A percentile compares a stretch with the other conserved stretches of the same genome.
These are phyloP conservation scores for Aphanoascus verrucosus DNA, from an alignment of 2,329 filamentous ascomycete genomes.

Conservation along the genomic window DNA sequence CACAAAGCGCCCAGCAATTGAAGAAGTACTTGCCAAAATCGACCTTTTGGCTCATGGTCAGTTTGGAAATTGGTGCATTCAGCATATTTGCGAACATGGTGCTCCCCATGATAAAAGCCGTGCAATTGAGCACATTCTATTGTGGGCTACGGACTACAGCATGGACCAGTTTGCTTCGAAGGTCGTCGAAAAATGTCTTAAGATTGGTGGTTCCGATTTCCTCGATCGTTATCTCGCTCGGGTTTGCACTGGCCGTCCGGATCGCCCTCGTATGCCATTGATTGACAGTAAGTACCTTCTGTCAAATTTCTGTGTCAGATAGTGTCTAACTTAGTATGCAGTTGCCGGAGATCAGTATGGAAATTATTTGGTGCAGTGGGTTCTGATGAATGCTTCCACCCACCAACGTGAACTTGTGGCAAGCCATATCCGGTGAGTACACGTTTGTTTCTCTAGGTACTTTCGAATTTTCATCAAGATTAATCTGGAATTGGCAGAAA, in stretches of 20 bases:
- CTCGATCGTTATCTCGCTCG: constrained; percentile 84
- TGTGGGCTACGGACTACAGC: constrained; percentile 88
- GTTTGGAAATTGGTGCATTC: constrained; percentile 99
- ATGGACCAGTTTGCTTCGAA: constrained; percentile 99
- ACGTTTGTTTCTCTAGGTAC: not conserved
- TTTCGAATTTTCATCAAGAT: constrained; percentile 12
- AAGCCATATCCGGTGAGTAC: constrained; percentile 62
- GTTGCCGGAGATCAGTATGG: constrained; percentile 96
- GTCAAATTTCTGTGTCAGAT: not conserved
- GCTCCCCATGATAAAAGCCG: constrained; percentile 81
- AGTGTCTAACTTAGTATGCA: constrained; percentile 19
- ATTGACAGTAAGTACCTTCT: constrained; percentile 61
- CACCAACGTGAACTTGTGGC: constrained; percentile 91
- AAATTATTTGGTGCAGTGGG: constrained; percentile 97
- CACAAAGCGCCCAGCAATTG: constrained; percentile 81
- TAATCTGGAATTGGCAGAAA: constrained; percentile 43
- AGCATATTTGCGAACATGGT: constrained; percentile 97
- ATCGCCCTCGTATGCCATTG: constrained; percentile 87
- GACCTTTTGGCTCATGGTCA: constrained; percentile 95
- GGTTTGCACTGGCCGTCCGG: constrained; percentile 80
- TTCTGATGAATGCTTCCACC: constrained; percentile 73
- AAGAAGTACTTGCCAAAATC: constrained; percentile 89
- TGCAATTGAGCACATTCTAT: constrained; percentile 89
- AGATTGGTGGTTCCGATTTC: constrained; percentile 87
- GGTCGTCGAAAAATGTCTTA: constrained; percentile 97